Base-by-base conservation (phyloP, 139 green algal genomes). In the Dunaliella primolecta region DNA sequence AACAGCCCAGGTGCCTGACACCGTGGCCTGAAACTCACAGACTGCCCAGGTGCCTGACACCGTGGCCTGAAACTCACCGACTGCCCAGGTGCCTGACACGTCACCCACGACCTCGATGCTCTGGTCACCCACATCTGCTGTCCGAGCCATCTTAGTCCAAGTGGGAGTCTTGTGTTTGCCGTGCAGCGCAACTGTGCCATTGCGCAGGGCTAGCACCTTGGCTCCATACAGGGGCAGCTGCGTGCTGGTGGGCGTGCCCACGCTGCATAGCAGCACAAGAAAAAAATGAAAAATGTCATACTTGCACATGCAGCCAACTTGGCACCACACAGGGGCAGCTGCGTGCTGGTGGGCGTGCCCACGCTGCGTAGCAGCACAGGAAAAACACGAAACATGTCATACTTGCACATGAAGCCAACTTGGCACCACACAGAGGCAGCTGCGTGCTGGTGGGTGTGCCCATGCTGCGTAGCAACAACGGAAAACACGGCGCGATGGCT, bases 151-250 rank as follows among this genome's bases (percentile, higher is more conserved):
- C 32, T 84, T 46, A 0, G 93, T 96, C 88, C 89, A 96, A 1
- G 84, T 84, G 3, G 93, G 93, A 20, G 70, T 80, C 86, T 95
- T 94, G 32, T 85, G 86, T 70, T 83, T 32, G 56, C 93, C 93
- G 75, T 89, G 88, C 77, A 95, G 46, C 32, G 89, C 84, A 3
- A 95, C 86, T 0, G 36, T 86, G 79, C 92, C 92, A n/a, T 90
- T 38, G 3, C 93, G 89, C 36, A 95, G 84, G 0, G 87, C 93
- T 20, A 95, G 84, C 15, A 84, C 80, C 86, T 95, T 95, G 72
- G 89, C 90, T 64, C 93, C 93, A 84, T 94, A 96, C 36, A 90
- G 56, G 1, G 93, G 93, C 80, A 96, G 88, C 82, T 94, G 88
- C 0, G 75, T 64, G 76, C 35, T 85, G 75, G 83, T 84, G 3